Base-by-base conservation (phyloP, 2,329 filamentous ascomycete species). In the Xylariaceae sp. region DNA sequence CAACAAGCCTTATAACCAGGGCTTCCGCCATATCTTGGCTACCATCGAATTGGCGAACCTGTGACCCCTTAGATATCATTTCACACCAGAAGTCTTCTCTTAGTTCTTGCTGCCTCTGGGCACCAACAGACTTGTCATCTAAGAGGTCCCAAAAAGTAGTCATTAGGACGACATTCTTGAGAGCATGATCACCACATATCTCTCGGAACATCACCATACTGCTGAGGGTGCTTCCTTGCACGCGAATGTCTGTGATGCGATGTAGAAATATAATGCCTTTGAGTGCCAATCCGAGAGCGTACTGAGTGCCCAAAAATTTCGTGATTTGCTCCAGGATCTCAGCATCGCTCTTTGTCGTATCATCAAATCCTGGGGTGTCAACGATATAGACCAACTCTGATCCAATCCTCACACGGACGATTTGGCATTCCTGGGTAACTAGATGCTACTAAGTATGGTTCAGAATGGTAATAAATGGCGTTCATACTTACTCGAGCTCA, bases 341-440 rank as follows among this genome's bases (percentile, higher is more conserved):
- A 4, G 26, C 24, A n/a, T 42, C 40, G 8, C 15, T 30, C 3
- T 26, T 24, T 18, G 7, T 30, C 2, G 24, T 42, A 21, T 42
- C 40, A 42, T 42, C 40, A 16, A 42, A 42, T 10, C 40, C 40
- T 16, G 40, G 40, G 2, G 40, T 42, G 30, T 42, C 40, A 30
- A 42, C 18, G 10, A 41, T 18, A 9, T 29, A 20, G 10, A 29
- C 39, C n/a, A n/a, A n/a, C n/a, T n/a, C n/a, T n/a, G n/a, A n/a
- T n/a, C n/a, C n/a, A n/a, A n/a, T n/a, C n/a, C n/a, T n/a, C n/a
- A n/a, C n/a, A n/a, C n/a, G n/a, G n/a, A n/a, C n/a, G n/a, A n/a
- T n/a, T n/a, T n/a, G n/a, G n/a, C n/a, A n/a, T n/a, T n/a, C n/a
- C n/a, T n/a, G n/a, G n/a, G n/a, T n/a, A n/a, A n/a, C n/a, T n/a